phyloP scores from a whole-genome alignment of 257 asterid genomes.

The Handroanthus guayacan region DNA sequence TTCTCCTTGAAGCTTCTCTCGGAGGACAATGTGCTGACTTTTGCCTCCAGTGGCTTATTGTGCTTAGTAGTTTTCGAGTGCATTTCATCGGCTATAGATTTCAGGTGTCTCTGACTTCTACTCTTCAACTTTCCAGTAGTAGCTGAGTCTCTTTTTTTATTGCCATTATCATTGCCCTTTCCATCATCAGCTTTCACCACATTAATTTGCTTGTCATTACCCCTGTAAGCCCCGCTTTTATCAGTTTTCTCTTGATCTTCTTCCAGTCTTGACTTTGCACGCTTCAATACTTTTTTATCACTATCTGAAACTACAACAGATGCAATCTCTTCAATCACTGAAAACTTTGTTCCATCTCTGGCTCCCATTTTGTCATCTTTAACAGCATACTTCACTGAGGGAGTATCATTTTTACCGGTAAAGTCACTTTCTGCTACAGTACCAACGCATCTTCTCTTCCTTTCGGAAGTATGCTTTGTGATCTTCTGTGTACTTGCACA shows the following conservation, averaged over 20 bases:
- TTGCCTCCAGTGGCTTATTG: conserved; percentile 41
- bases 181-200: conserved; percentile 34
- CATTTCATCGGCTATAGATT: conserved; percentile 42
- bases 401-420: conserved; percentile 39
- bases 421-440: conserved; percentile 33
- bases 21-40: conserved; percentile 40
- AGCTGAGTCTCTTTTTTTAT: conserved; percentile 37
- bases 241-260: conserved; percentile 42
- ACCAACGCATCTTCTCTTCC: conserved; percentile 54
- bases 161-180: conserved; percentile 37
- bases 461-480: conserved; percentile 46
- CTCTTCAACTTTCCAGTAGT: conserved; percentile 46
- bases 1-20: conserved; percentile 47
- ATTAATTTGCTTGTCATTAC: conserved; percentile 41
- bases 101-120: conserved; percentile 45
- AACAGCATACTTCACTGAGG: conserved; percentile 37
- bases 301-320: conserved; percentile 42
- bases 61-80: conserved; percentile 40
- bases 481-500: conserved; percentile 39
- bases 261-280: conserved; percentile 35
- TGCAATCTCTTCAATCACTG: conserved; percentile 36
- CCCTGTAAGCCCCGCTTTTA: conserved; percentile 27
- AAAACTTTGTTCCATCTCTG: conserved; percentile 40
- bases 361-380: conserved; percentile 43
- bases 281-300: conserved; percentile 37